A percentile compares a stretch with the other conserved stretches of the same genome.
Evolutionary conservation across 805 yeast species (phyloP).

Genomic region (Nakazawaea laoshanensis): DNA sequence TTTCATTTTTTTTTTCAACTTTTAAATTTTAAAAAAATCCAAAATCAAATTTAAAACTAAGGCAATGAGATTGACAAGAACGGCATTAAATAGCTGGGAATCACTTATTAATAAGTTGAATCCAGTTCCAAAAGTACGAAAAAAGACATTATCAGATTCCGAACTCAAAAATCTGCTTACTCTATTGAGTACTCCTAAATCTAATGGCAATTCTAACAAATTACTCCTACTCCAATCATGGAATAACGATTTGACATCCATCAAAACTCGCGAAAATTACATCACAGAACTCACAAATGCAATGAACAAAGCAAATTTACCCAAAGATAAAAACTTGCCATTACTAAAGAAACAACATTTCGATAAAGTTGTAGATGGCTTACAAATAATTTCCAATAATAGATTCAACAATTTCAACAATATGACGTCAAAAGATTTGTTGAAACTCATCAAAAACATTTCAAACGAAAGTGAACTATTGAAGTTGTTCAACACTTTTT

Average conservation of each 20-base stretch:
- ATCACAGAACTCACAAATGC: constrained; percentile 1
- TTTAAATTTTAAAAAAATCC: too few species aligned
- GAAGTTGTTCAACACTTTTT: constrained; percentile 6
- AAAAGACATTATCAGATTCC: too few species aligned
- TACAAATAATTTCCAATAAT: constrained; percentile 2
- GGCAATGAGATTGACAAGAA: too few species aligned
- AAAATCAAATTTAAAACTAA: too few species aligned
- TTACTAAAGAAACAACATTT: constrained; percentile 5
- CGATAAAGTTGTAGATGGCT: constrained; percentile 6
- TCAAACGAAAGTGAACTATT: constrained; percentile 1
- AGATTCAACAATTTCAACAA: constrained; percentile 1
- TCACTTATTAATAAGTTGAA: too few species aligned
- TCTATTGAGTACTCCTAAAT: background rate
- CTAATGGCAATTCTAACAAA: background rate
- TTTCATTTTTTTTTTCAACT: too few species aligned
- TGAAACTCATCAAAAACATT: constrained; percentile 3
- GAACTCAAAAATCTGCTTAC: background rate
- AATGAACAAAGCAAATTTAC: constrained; percentile 9
- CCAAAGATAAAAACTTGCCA: constrained; percentile 7
- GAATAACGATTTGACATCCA: constrained; percentile 2
- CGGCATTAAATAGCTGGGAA: too few species aligned
- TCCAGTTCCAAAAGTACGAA: too few species aligned
- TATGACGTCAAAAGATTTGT: constrained; percentile 4
- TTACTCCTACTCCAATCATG: constrained; percentile 1
- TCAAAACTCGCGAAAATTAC: background rate